Evolutionary conservation across 2,329 filamentous ascomycete genomes (phyloP), one percentile per base, ranked within the genome.

Genomic region (Microdochium nivale): DNA sequence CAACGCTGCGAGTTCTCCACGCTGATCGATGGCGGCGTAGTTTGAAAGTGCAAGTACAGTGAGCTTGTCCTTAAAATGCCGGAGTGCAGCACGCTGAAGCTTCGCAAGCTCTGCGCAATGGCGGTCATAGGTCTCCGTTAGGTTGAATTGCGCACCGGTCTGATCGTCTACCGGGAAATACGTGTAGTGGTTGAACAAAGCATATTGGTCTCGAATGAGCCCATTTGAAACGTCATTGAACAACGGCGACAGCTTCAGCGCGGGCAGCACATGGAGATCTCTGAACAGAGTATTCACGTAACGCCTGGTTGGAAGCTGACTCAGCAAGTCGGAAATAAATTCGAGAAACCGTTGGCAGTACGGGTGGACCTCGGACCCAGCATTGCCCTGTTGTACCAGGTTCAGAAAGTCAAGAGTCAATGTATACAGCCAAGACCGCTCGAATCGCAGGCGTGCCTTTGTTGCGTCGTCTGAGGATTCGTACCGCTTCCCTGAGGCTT

Each of bases 311-410:
- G 94, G 94, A 48, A 97, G 75, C 66, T 99, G 94, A 62, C 92
- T 96, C 66, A 95, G 84, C 21, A 99, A 72, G 65, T 99, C 94
- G 9, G 87, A 86, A 48, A 99, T 74, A 49, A 99, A 86, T 67
- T 99, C 94, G 49, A 94, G 70, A 56, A 97, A 92, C n/a, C 91
- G 82, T 68, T 97, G 92, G 65, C 90, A 95, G 67, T 96, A 99
- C 2, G 82, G 70, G 3, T 11, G 10, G 7, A 19, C 19, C 7
- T 44, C 40, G 8, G 40, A 19, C 9, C 40, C 19, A 23, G 40
- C 40, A 24, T 44, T 44, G 16, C 40, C 40, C 19, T 44, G 16
- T 7, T 44, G 40, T 21, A 90, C 66, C 58, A 87, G 83, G 30
- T 90, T 86, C 27, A 96, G 65, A 60, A 97, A 96, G 62, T 95